Base-by-base conservation (phyloP, 2,329 filamentous ascomycete species). In the Epicoccum nigrum region DNA sequence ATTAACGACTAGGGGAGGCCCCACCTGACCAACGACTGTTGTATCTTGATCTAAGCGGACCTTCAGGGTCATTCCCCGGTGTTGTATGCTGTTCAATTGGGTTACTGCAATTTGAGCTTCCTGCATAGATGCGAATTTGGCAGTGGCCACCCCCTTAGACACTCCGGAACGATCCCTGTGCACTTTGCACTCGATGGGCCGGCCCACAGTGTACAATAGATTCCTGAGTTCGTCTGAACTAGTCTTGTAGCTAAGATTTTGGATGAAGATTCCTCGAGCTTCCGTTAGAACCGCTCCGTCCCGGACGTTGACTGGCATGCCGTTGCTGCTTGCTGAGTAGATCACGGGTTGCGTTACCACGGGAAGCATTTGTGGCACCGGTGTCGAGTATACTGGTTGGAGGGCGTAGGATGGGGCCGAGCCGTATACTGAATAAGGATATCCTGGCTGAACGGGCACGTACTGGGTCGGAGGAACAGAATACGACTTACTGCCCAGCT, bases 221-320 rank as follows among this genome's bases (percentile, higher is more conserved):
- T 51, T 43, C 12, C 55, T 48, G 8, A 74, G 61, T 9, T 73
- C 67, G 19, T 49, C 58, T 16, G 58, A 54, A 7, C 58, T 58
- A 32, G 59, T 61, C 7, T 59, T 63, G 48, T 66, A 71, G 38
- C 54, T 68, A 13, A 74, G 51, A 15, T 67, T 64, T 17, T 60
- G 62, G 27, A 75, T 68, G 55, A 73, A 73, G 23, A 75, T 68
- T 7, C 71, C 71, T 7, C 71, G 69, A 19, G 67, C 62, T 51
- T 75, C 72, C 7, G 71, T 74, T 21, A 69, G 53, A 16, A 71
- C 58, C 13, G 65, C 68, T 7, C 72, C 71, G n/a, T 64, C 55
- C n/a, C 57, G 59, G n/a, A 71, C 53, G 37, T 74, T 75, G 21
- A 75, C 70, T 9, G 70, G 68, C 35, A 74, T 63, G 2, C 71